Conservation (phyloP, 2,329 filamentous ascomycete genomes). For the Sporothrix pseudoabietina region DNA sequence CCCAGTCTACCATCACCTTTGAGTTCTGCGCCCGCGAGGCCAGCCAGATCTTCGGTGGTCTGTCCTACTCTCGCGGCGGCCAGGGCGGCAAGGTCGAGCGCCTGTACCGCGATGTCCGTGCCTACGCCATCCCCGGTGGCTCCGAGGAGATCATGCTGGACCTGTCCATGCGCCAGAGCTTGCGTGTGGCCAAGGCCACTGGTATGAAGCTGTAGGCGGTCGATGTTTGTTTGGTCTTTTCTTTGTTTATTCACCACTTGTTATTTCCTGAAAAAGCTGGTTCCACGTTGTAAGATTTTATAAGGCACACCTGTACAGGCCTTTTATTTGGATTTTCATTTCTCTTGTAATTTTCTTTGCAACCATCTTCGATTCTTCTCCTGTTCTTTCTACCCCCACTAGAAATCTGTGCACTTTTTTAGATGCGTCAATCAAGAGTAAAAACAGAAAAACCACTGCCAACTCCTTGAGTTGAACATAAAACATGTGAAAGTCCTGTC, state of each 20-base stretch:
- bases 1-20: slow-evolving; percentile 89
- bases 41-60: slow-evolving; percentile 93
- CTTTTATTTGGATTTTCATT: neutral
- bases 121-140: slow-evolving; percentile 94
- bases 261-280: slow-evolving; percentile 14
- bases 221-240: neutral
- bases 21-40: slow-evolving; percentile 98
- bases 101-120: slow-evolving; percentile 90
- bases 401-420: slow-evolving; percentile 8
- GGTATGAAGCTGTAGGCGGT: slow-evolving; percentile 85
- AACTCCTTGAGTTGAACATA: neutral
- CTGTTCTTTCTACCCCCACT: neutral
- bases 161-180: slow-evolving; percentile 83
- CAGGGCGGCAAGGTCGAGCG: slow-evolving; percentile 96
- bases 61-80: slow-evolving; percentile 88
- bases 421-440: neutral
- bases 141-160: slow-evolving; percentile 99
- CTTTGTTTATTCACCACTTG: neutral
- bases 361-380: slow-evolving; percentile 3
- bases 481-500: neutral
- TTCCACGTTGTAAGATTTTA: slow-evolving; percentile 21
- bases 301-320: slow-evolving; percentile 7
- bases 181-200: slow-evolving; percentile 78
- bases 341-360: neutral
- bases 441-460: neutral